Evolutionary conservation across 805 yeast species (phyloP).

Genomic region (Komagataella mondaviorum): DNA sequence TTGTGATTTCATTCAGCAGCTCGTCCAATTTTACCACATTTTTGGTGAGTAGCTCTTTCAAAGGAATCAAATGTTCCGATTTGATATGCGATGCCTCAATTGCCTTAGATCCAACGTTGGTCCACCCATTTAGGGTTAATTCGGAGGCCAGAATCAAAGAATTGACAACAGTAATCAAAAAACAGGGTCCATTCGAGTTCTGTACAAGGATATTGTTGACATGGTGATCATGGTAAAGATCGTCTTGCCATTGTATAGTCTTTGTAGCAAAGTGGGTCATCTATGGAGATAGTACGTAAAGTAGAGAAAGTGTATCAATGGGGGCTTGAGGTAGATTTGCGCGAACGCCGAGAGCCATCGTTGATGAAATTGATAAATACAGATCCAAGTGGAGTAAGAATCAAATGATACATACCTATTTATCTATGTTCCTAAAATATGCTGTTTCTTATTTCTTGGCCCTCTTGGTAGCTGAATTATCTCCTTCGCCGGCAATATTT

Average conservation of each 20-base stretch:
- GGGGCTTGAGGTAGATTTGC: background rate
- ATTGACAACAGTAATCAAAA: constrained; percentile 66
- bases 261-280: constrained; percentile 12
- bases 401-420: background rate
- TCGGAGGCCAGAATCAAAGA: constrained; percentile 43
- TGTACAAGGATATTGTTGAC: constrained; percentile 55
- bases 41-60: constrained; percentile 11
- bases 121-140: constrained; percentile 9
- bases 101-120: constrained; percentile 5
- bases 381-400: background rate
- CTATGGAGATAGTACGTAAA: background rate
- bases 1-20: constrained; percentile 37
- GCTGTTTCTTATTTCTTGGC: background rate
- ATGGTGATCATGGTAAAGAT: constrained; percentile 9
- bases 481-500: background rate
- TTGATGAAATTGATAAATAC: background rate
- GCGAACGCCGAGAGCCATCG: background rate
- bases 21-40: constrained; percentile 19
- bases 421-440: background rate
- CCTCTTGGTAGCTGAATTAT: background rate
- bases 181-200: constrained; percentile 81
- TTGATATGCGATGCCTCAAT: background rate
- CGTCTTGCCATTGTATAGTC: constrained; percentile 15
- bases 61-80: constrained; percentile 5
- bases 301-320: background rate